phyloP scores from a whole-genome alignment of 257 asterid genomes.

The Marsdenia floribunda region DNA sequence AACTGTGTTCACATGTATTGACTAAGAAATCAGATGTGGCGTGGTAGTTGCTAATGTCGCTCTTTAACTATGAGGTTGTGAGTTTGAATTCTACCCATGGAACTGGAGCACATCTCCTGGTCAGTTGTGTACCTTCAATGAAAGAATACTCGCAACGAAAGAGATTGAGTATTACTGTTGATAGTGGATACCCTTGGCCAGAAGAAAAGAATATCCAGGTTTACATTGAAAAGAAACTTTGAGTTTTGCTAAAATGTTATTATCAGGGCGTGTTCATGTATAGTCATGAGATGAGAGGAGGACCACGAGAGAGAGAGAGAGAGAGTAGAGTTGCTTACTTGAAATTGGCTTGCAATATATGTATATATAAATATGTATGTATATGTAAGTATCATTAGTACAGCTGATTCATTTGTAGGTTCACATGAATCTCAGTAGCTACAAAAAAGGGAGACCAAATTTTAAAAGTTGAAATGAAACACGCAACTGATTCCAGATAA shows the following conservation, averaged over 20 bases:
- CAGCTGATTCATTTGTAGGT: conserved; percentile 1
- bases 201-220: background rate
- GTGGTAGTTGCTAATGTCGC: too few relatives aligned
- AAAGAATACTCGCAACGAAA: too few relatives aligned
- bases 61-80: too few relatives aligned
- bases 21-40: too few relatives aligned
- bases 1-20: background rate
- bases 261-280: conserved; percentile 6
- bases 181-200: too few relatives aligned
- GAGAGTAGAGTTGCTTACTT: conserved; percentile 9
- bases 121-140: too few relatives aligned
- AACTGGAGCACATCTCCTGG: too few relatives aligned
- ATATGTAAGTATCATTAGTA: too few relatives aligned
- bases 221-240: background rate
- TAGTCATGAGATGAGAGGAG: background rate
- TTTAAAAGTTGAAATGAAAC: conserved; percentile 16
- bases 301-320: too few relatives aligned
- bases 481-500: conserved; percentile 20
- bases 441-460: background rate
- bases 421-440: conserved; percentile 35
- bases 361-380: too few relatives aligned
- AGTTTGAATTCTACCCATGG: too few relatives aligned
- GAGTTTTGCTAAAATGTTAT: background rate
- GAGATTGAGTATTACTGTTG: too few relatives aligned
- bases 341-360: conserved; percentile 20